These are phyloP conservation scores for Coniochaeta sp. DNA, from an alignment of 2,329 filamentous ascomycete genomes.

Conservation along the genomic window DNA sequence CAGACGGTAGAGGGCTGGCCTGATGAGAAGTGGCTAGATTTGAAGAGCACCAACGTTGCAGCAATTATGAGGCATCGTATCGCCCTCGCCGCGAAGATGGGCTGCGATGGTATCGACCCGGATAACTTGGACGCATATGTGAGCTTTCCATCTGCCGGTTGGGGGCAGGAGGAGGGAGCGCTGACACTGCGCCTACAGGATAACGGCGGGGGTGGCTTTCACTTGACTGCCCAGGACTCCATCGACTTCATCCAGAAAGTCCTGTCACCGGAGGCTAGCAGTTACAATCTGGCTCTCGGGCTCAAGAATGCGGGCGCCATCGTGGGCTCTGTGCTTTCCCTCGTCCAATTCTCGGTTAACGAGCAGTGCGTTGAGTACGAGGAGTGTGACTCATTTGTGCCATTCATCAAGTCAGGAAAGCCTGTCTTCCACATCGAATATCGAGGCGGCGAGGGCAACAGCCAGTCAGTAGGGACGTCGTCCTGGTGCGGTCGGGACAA, in stretches of 20 bases:
- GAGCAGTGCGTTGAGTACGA: constrained; percentile 49
- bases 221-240: constrained; percentile 48
- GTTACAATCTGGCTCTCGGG: constrained; percentile 52
- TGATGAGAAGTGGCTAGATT: constrained; percentile 60
- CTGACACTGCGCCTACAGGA: too few species aligned
- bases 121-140: constrained; percentile 65
- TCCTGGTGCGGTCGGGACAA: too few species aligned
- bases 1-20: constrained; percentile 55
- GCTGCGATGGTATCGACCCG: constrained; percentile 62
- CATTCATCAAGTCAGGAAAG: constrained; percentile 44
- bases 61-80: constrained; percentile 57
- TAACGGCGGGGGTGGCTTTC: constrained; percentile 58
- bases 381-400: constrained; percentile 42
- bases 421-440: constrained; percentile 60
- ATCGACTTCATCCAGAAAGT: constrained; percentile 50
- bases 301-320: constrained; percentile 63
- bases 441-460: constrained; percentile 35
- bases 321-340: constrained; percentile 36
- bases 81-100: constrained; percentile 50
- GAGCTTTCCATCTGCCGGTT: constrained; percentile 3
- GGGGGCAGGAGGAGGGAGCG: too few species aligned
- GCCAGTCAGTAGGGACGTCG: too few species aligned
- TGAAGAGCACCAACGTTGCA: constrained; percentile 50
- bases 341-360: constrained; percentile 24
- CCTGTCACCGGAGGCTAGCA: constrained; percentile 47